These are phyloP conservation scores for Dothideomycetes sp. DNA, from an alignment of 2,329 filamentous ascomycete genomes.

Conservation along the genomic window DNA sequence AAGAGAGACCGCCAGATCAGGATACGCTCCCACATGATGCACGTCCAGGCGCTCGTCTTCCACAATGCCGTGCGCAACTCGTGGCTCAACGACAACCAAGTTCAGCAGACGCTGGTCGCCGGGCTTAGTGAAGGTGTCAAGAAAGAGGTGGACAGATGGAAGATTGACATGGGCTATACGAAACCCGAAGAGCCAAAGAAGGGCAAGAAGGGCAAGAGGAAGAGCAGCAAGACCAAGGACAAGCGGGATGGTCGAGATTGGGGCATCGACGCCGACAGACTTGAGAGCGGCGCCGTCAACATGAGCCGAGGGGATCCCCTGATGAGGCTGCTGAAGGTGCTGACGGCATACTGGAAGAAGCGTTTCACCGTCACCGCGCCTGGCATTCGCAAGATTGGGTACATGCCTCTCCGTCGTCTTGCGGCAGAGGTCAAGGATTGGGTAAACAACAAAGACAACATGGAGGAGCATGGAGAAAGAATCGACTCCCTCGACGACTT, in stretches of 20 bases:
- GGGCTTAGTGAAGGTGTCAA: constrained; percentile 58
- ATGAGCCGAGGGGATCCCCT: constrained; percentile 76
- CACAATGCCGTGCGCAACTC: constrained; percentile 79
- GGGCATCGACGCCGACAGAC: constrained; percentile 54
- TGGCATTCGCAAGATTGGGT: constrained; percentile 79
- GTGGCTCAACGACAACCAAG: constrained; percentile 67
- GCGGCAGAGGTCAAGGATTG: constrained; percentile 65
- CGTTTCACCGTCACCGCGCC: constrained; percentile 67
- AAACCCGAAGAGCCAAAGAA: constrained; percentile 25
- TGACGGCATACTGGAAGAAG: constrained; percentile 84
- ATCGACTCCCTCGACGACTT: constrained; percentile 59
- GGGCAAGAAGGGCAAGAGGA: constrained; percentile 27
- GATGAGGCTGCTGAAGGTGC: constrained; percentile 59
- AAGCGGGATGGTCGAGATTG: constrained; percentile 52
- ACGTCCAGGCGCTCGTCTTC: constrained; percentile 79
- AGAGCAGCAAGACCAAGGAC: constrained; percentile 30
- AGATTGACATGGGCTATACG: constrained; percentile 51
- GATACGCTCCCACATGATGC: constrained; percentile 70
- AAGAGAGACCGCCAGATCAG: constrained; percentile 75
- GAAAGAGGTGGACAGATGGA: constrained; percentile 65
- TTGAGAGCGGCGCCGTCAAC: constrained; percentile 62
- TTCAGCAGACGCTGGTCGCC: constrained; percentile 67
- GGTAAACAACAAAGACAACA: constrained; percentile 50
- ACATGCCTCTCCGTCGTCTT: constrained; percentile 65
- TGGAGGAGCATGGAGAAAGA: constrained; percentile 62